Evolutionary conservation across 495 filamentous ascomycete genomes (phyloP).

Genomic region (Neurospora sp.): DNA sequence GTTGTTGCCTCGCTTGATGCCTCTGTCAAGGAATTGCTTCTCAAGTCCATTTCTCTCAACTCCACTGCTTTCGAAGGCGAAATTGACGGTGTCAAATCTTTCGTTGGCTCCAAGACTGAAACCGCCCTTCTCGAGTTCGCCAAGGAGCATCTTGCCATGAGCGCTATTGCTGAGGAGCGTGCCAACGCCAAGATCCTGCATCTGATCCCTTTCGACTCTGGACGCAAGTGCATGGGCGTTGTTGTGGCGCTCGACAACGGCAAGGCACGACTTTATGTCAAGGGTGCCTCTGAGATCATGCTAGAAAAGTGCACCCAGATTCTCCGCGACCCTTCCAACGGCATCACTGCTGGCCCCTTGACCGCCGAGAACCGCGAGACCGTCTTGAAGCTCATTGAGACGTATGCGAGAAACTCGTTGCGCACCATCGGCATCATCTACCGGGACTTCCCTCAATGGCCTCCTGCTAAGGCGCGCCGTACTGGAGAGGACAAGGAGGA

Average conservation of each 20-base stretch:
- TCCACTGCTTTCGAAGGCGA: constrained; percentile 86
- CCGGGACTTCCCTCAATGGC: constrained; percentile 84
- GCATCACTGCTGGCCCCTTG: constrained; percentile 43
- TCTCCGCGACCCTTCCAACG: constrained; percentile 58
- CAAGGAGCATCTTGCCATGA: constrained; percentile 66
- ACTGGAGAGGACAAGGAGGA: constrained; percentile 59
- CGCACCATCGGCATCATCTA: constrained; percentile 82
- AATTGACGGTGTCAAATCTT: constrained; percentile 56
- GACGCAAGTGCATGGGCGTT: constrained; percentile 80
- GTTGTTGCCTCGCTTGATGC: constrained; percentile 39
- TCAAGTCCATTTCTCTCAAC: constrained; percentile 72
- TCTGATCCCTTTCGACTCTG: constrained; percentile 77
- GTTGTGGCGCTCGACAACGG: constrained; percentile 58
- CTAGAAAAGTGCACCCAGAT: constrained; percentile 61
- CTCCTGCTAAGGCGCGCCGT: constrained; percentile 55
- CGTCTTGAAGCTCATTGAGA: constrained; percentile 56
- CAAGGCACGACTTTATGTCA: constrained; percentile 62
- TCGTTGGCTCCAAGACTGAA: constrained; percentile 86
- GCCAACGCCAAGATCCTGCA: constrained; percentile 59
- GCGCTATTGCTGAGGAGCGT: constrained; percentile 56
- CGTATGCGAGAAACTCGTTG: constrained; percentile 72
- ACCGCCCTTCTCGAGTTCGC: constrained; percentile 72
- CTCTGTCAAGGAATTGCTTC: constrained; percentile 52
- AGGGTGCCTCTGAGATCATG: constrained; percentile 85
- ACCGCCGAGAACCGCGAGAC: constrained; percentile 47